Evolutionary conservation across 2,329 filamentous ascomycete genomes (phyloP).

Genomic region (Hymenoscyphus infarciens): DNA sequence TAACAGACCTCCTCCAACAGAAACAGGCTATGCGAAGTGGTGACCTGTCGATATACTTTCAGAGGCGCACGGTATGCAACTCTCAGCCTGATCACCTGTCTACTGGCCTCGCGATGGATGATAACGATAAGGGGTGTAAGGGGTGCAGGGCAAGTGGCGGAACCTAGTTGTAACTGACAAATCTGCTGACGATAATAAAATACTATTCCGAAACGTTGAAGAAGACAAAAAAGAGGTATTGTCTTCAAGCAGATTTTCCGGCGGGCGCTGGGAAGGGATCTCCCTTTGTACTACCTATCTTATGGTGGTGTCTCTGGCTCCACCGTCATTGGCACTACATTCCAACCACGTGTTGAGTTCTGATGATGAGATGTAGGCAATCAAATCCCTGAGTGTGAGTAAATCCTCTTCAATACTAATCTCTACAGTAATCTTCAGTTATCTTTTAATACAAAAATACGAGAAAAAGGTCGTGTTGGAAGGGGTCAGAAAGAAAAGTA

Average conservation of each 20-base stretch:
- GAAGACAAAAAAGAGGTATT: neutral
- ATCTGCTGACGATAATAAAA: no score
- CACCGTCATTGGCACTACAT: neutral
- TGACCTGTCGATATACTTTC: neutral
- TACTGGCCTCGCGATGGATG: neutral
- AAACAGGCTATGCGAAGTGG: slow-evolving; percentile 4
- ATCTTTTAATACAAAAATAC: neutral
- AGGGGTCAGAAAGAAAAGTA: neutral
- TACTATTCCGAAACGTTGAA: neutral
- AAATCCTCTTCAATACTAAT: neutral
- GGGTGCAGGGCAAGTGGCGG: neutral
- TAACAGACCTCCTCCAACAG: neutral
- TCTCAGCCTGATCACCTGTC: slow-evolving; percentile 5
- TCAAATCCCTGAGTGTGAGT: slow-evolving; percentile 2
- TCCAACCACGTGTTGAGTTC: slow-evolving; percentile 6
- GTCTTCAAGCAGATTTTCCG: neutral
- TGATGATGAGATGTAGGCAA: slow-evolving; percentile 1
- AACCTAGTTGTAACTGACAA: no score
- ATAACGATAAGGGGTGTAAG: slow-evolving; percentile 5
- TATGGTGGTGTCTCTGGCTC: neutral
- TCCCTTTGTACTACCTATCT: slow-evolving; percentile 3
- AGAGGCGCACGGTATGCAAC: neutral
- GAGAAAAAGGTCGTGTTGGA: neutral
- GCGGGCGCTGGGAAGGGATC: neutral
- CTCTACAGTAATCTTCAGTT: neutral